Evolutionary conservation across 306 rosid species (phyloP), one percentile per base, ranked within the genome.

Genomic region (Glycine latifolia): DNA sequence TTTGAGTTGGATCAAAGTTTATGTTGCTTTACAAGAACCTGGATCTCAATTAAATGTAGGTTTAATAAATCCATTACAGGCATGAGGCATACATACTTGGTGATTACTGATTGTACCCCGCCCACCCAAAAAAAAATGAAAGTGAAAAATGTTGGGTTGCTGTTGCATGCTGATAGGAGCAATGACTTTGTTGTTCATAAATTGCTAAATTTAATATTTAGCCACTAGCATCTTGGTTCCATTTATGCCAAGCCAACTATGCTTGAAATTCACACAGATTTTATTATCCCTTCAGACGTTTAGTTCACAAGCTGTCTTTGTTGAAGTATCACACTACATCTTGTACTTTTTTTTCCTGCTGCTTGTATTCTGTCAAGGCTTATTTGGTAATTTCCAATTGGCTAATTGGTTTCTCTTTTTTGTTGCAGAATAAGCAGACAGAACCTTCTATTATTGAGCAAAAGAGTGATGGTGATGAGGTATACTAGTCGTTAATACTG

Each of bases 391-490:
- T 73, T 35, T 43, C 50, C 13, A 41, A 35, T 53, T 79, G 16
- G 77, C 69, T 85, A 20, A 75, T 66, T 4, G 7, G 58, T 31
- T 66, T 79, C 4, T 65, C 85, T 79, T 79, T 41, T 47, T 76
- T 84, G 72, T 70, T 83, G 79, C 92, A 91, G 94, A 90, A 75
- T 74, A 91, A 89, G 89, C 91, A 62, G 84, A 67, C 50, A 35
- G 90, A 78, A 71, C 56, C 94, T 86, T 88, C 92, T 76, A 33
- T 46, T 75, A 39, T 50, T 67, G 91, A 82, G 86, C 85, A 79
- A 68, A 89, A 86, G 81, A 75, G 76, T 73, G 86, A 85, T 73
- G 90, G 63, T 15, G 85, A 76, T n/a, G 90, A 91, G 94, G 98
- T 94, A 89, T 63, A 53, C 44, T 81, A 43, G 47, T 67, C 56